These are phyloP conservation scores for Casaregolazyma suthepensis DNA, from an alignment of 1,139 yeast genomes.

Conservation along the genomic window DNA sequence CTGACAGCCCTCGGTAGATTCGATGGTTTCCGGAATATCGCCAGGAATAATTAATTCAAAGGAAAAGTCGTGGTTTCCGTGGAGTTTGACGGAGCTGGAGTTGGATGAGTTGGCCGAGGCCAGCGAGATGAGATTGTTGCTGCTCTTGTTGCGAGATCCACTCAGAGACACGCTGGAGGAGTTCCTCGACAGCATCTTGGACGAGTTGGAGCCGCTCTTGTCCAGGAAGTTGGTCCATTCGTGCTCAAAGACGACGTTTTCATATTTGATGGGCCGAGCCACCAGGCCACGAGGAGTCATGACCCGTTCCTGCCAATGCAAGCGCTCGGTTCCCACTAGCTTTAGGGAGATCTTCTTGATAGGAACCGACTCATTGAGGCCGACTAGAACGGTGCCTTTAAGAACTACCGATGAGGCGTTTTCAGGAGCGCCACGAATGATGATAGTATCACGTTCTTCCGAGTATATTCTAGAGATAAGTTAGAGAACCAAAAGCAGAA, in stretches of 20 bases:
- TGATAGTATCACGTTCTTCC: constrained; percentile 67
- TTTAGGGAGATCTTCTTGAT: constrained; percentile 58
- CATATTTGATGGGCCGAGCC: constrained; percentile 52
- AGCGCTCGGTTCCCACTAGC: constrained; percentile 56
- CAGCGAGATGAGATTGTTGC: not conserved
- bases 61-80: constrained; percentile 89
- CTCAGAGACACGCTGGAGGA: constrained; percentile 1
- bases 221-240: constrained; percentile 55
- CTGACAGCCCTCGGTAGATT: constrained; percentile 82
- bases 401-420: constrained; percentile 75
- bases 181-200: not conserved
- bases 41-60: constrained; percentile 85
- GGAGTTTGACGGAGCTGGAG: constrained; percentile 34
- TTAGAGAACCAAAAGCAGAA: not conserved
- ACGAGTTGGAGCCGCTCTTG: not conserved
- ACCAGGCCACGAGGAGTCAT: constrained; percentile 42
- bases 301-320: constrained; percentile 38
- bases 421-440: constrained; percentile 68
- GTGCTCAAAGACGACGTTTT: constrained; percentile 64
- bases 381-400: constrained; percentile 70
- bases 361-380: constrained; percentile 69
- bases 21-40: constrained; percentile 77
- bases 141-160: constrained; percentile 1
- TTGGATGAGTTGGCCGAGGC: constrained; percentile 10
- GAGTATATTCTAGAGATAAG: constrained; percentile 16